phyloP scores from a whole-genome alignment of 139 green algal species.

The Pseudopediastrum boryanum region DNA sequence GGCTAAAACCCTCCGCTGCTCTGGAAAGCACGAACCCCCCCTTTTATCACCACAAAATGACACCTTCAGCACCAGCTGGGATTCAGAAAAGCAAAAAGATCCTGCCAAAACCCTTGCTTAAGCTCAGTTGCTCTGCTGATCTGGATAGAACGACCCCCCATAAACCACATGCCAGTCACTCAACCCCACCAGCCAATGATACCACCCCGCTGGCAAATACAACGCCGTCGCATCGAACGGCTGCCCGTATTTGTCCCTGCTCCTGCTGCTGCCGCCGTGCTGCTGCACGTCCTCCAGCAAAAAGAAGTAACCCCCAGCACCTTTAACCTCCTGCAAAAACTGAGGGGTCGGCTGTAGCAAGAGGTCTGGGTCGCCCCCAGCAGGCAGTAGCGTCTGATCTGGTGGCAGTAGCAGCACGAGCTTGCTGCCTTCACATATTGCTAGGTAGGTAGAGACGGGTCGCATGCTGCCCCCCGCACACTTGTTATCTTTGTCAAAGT shows the following conservation, averaged over 20 bases:
- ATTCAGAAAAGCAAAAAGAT: too few species aligned
- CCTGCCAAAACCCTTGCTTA: too few species aligned
- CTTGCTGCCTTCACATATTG: conserved; percentile 21
- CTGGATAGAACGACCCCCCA: conserved; percentile 29
- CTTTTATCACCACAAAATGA: too few species aligned
- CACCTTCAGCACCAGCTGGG: too few species aligned
- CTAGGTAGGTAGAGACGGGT: conserved; percentile 25
- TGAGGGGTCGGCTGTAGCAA: conserved; percentile 23
- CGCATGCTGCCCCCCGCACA: conserved; percentile 19
- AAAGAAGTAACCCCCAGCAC: conserved; percentile 36
- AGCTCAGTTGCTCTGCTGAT: too few species aligned
- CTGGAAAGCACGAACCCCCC: too few species aligned
- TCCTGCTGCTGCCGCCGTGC: background rate
- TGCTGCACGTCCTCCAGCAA: conserved; percentile 18
- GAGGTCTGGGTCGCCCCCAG: conserved; percentile 15
- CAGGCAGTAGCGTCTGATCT: conserved; percentile 29
- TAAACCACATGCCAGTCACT: conserved; percentile 40
- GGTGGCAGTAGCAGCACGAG: conserved; percentile 31
- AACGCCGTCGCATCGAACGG: conserved; percentile 9
- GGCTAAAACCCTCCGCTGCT: too few species aligned
- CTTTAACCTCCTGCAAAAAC: conserved; percentile 8
- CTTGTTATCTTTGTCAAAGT: conserved; percentile 33
- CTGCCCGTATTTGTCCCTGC: background rate
- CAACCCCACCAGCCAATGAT: conserved; percentile 36
- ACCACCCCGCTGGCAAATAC: conserved; percentile 36